A percentile compares a stretch with the other conserved stretches of the same genome.
Evolutionary conservation across 2,329 filamentous ascomycete genomes (phyloP).

Genomic region (Arthrobotrys megalospora): DNA sequence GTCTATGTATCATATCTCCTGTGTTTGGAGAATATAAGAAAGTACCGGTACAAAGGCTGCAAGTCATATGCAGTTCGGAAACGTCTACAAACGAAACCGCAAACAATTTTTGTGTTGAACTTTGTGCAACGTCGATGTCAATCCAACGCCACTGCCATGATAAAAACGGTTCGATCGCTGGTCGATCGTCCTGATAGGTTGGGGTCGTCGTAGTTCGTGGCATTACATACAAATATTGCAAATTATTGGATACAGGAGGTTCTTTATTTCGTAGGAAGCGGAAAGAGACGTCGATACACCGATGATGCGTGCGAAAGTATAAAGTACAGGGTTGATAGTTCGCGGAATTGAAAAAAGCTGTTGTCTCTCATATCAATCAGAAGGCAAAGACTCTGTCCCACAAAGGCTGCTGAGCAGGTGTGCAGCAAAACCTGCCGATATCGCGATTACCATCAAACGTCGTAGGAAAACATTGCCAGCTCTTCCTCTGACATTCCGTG

Average conservation of each 20-base stretch:
- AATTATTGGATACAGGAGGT: no score
- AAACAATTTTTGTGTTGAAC: slow-evolving; percentile 40
- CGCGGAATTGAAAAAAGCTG: no score
- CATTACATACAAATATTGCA: neutral
- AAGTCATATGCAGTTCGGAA: slow-evolving; percentile 24
- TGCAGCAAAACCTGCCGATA: neutral
- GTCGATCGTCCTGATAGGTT: neutral
- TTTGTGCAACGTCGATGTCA: slow-evolving; percentile 23
- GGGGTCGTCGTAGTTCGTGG: neutral
- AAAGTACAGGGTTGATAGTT: no score
- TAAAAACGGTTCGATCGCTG: neutral
- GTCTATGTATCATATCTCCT: slow-evolving; percentile 30
- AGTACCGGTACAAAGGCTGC: slow-evolving; percentile 46
- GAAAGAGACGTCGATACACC: no score
- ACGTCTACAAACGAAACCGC: slow-evolving; percentile 26
- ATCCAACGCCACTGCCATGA: slow-evolving; percentile 22
- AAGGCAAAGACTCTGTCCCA: no score
- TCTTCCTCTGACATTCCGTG: slow-evolving; percentile 38
- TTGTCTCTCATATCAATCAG: no score
- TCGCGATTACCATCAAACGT: neutral
- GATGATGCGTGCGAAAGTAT: no score
- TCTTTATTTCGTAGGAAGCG: no score
- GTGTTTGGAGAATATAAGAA: slow-evolving; percentile 4
- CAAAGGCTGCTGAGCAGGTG: neutral
- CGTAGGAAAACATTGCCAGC: slow-evolving; percentile 27